A percentile compares a stretch with the other conserved stretches of the same genome.
These are phyloP conservation scores for Wilcoxina mikolae DNA, from an alignment of 495 filamentous ascomycete genomes.

Conservation along the genomic window DNA sequence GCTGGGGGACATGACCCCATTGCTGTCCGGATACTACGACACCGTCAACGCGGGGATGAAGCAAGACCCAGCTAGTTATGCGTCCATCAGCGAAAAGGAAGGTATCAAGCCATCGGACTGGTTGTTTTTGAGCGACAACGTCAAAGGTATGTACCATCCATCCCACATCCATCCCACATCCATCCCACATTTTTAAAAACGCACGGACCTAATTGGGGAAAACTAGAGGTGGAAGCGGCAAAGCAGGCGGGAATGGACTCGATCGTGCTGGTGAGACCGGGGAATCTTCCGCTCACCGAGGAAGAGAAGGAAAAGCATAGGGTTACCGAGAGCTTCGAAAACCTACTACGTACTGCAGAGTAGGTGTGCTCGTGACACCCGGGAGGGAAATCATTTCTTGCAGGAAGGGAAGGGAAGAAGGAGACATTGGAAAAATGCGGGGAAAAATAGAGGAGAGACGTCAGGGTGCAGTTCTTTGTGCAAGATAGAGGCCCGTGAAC, in stretches of 20 bases:
- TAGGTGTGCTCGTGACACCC: too few species aligned
- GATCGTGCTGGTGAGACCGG: slow-evolving; percentile 45
- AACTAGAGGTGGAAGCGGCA: slow-evolving; percentile 48
- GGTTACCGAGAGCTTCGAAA: slow-evolving; percentile 36
- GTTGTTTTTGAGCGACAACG: slow-evolving; percentile 58
- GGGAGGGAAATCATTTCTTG: too few species aligned
- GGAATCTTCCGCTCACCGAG: slow-evolving; percentile 41
- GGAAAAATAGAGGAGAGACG: too few species aligned
- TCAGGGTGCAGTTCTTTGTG: too few species aligned
- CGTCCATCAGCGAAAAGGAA: slow-evolving; percentile 39
- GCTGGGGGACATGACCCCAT: slow-evolving; percentile 38
- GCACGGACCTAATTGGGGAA: neutral
- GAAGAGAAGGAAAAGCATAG: slow-evolving; percentile 33
- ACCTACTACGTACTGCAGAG: too few species aligned
- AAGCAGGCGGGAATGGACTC: slow-evolving; percentile 47
- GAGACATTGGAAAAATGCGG: too few species aligned
- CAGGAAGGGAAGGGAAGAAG: too few species aligned
- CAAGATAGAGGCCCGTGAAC: too few species aligned
- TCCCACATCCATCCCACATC: too few species aligned
- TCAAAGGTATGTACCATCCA: slow-evolving; percentile 33
- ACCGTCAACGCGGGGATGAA: slow-evolving; percentile 62
- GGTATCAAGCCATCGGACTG: slow-evolving; percentile 32
- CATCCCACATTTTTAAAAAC: neutral
- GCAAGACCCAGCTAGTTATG: slow-evolving; percentile 44
- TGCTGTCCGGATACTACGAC: slow-evolving; percentile 50